Percentiles rank a stretch among this genome's conserved stretches.
Conservation (phyloP, 495 filamentous ascomycete genomes). For the Penicillium longicatenatum region DNA sequence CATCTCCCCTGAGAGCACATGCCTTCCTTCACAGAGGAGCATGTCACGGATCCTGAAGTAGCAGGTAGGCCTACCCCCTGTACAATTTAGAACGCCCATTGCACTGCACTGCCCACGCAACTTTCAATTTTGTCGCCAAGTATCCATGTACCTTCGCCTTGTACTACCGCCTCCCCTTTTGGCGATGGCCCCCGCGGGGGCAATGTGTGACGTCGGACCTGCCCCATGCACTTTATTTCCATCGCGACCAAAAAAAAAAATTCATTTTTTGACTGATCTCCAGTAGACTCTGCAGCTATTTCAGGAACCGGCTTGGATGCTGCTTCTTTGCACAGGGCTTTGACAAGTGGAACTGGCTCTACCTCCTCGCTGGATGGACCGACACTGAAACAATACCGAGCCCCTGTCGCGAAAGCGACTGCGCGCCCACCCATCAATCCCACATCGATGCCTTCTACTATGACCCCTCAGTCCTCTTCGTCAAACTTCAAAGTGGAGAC, state of each 20-base stretch:
- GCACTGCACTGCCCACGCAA: conserved; percentile 6
- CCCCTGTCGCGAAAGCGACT: conserved; percentile 29
- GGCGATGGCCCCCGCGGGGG: conserved; percentile 1
- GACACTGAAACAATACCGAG: conserved; percentile 29
- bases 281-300: conserved; percentile 31
- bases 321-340: conserved; percentile 27
- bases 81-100: conserved; percentile 10
- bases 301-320: conserved; percentile 34
- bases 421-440: conserved; percentile 30
- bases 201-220: neutral
- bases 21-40: conserved; percentile 39
- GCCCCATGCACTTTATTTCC: conserved; percentile 5
- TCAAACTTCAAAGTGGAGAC: conserved; percentile 28
- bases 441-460: conserved; percentile 28
- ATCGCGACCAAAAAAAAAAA: neutral
- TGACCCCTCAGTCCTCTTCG: conserved; percentile 26
- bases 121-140: neutral
- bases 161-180: neutral
- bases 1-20: conserved; percentile 26
- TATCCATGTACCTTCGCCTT: conserved; percentile 4
- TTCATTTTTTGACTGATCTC: conserved; percentile 1
- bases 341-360: conserved; percentile 26
- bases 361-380: conserved; percentile 28
- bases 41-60: conserved; percentile 27
- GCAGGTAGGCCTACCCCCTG: conserved; percentile 36